Evolutionary conservation across 768 basidiomycete species (phyloP).

Genomic region (Strobilomyces echinocephalus): DNA sequence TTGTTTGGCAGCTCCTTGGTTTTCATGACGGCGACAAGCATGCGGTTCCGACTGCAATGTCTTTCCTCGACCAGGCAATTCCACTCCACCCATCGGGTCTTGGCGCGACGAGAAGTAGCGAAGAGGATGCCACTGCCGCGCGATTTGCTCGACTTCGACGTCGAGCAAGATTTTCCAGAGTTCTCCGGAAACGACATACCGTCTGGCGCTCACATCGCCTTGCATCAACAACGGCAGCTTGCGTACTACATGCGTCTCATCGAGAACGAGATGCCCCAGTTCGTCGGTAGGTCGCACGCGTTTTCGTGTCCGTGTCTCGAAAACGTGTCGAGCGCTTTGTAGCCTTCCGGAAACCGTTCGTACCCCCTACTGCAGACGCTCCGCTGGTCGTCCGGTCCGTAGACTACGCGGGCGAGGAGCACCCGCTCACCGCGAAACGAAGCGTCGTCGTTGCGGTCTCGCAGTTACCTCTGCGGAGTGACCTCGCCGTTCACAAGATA

Average conservation of each 20-base stretch:
- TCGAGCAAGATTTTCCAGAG: slow-evolving; percentile 33
- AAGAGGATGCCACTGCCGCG: slow-evolving; percentile 37
- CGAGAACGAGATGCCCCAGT: slow-evolving; percentile 83
- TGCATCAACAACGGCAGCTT: slow-evolving; percentile 69
- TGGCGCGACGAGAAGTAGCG: slow-evolving; percentile 14
- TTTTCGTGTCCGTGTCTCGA: slow-evolving; percentile 4
- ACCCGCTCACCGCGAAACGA: slow-evolving; percentile 68
- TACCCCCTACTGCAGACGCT: slow-evolving; percentile 52
- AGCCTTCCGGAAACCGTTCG: slow-evolving; percentile 83
- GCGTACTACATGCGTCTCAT: slow-evolving; percentile 80
- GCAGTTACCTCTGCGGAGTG: slow-evolving; percentile 57
- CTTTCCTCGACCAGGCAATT: slow-evolving; percentile 18
- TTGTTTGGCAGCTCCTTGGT: slow-evolving; percentile 18
- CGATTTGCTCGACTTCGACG: slow-evolving; percentile 31
- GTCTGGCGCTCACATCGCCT: slow-evolving; percentile 62
- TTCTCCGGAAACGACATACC: slow-evolving; percentile 55
- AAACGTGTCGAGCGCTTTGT: slow-evolving; percentile 5
- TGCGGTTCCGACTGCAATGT: slow-evolving; percentile 20
- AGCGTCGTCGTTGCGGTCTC: slow-evolving; percentile 72
- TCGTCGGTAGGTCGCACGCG: slow-evolving; percentile 57
- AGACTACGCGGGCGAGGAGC: slow-evolving; percentile 72
- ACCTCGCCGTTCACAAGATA: slow-evolving; percentile 74
- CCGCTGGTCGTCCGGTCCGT: slow-evolving; percentile 72
- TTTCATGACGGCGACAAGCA: slow-evolving; percentile 2
- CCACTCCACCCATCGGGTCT: slow-evolving; percentile 21